These are phyloP conservation scores for Tephrocybe sp. DNA, from an alignment of 768 basidiomycete genomes.

Conservation along the genomic window DNA sequence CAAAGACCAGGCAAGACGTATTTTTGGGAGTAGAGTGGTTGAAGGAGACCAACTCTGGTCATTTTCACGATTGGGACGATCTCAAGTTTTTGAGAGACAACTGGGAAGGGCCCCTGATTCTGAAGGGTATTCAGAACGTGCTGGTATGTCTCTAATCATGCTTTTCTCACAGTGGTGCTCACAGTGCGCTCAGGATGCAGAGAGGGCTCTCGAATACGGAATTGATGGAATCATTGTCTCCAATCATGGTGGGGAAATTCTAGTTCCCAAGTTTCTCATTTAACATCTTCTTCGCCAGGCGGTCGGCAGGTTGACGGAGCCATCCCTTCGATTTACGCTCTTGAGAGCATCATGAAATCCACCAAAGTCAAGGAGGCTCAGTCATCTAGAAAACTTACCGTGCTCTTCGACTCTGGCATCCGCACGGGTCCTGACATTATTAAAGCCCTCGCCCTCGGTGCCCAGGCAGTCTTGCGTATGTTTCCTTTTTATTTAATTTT, in stretches of 20 bases:
- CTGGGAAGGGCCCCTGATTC: slow-evolving; percentile 74
- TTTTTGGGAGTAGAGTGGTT: slow-evolving; percentile 62
- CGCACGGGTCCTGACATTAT: slow-evolving; percentile 81
- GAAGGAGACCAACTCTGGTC: slow-evolving; percentile 58
- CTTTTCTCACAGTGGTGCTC: not conserved
- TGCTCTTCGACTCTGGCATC: slow-evolving; percentile 81
- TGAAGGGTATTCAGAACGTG: slow-evolving; percentile 75
- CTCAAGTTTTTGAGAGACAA: slow-evolving; percentile 63
- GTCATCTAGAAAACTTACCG: slow-evolving; percentile 53
- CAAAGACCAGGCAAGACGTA: slow-evolving; percentile 32
- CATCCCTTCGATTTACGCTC: slow-evolving; percentile 68
- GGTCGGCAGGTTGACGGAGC: slow-evolving; percentile 79
- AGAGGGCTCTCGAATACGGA: slow-evolving; percentile 60
- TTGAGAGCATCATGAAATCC: slow-evolving; percentile 66
- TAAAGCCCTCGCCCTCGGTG: slow-evolving; percentile 84
- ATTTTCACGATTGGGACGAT: slow-evolving; percentile 69
- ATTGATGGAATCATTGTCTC: slow-evolving; percentile 77
- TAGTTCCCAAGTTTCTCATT: not conserved
- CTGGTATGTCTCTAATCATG: slow-evolving; percentile 34
- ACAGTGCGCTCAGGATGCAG: slow-evolving; percentile 49
- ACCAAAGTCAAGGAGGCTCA: slow-evolving; percentile 56
- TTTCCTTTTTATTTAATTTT: slow-evolving; percentile 17
- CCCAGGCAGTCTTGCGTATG: slow-evolving; percentile 75
- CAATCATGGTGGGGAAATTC: slow-evolving; percentile 59
- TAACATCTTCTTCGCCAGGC: slow-evolving; percentile 33